phyloP scores from a whole-genome alignment of 257 asterid species.

The Nicotiana undulata region DNA sequence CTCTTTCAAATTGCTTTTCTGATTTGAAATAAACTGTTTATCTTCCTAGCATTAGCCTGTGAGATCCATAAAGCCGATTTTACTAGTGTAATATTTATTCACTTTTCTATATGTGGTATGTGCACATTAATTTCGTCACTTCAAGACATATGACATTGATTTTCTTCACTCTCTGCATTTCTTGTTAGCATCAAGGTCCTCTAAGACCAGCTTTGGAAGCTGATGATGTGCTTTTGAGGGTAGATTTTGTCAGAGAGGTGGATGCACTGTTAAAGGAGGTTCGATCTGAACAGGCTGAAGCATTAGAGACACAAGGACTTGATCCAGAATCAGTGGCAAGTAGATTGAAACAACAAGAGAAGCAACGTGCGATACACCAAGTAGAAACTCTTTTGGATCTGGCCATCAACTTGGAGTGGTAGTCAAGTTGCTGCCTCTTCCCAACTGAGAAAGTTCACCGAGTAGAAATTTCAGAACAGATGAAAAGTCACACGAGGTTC shows the following conservation, averaged over 20 bases:
- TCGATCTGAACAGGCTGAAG: conserved; percentile 36
- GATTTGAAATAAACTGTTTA: neutral
- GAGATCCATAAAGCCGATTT: neutral
- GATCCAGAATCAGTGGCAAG: conserved; percentile 78
- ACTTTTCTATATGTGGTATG: neutral
- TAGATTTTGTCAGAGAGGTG: conserved; percentile 81
- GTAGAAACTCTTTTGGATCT: conserved; percentile 70
- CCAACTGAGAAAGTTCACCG: neutral
- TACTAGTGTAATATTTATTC: neutral
- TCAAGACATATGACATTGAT: neutral
- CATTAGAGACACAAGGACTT: conserved; percentile 35
- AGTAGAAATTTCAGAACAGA: neutral
- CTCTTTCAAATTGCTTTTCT: neutral
- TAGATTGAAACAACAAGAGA: conserved; percentile 81
- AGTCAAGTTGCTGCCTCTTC: conserved; percentile 12
- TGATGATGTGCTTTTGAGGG: conserved; percentile 72
- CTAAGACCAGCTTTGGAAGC: conserved; percentile 49
- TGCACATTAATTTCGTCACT: neutral
- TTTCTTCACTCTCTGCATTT: neutral
- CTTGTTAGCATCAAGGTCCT: conserved; percentile 75
- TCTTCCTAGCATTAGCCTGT: neutral
- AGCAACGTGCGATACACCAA: conserved; percentile 68
- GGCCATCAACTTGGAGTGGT: conserved; percentile 71
- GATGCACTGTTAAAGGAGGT: conserved; percentile 70
- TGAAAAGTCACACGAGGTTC: neutral